A percentile compares a stretch with the other conserved stretches of the same genome.
Conservation (phyloP, 306 rosid genomes). For the Hippophae gyantsensis region DNA sequence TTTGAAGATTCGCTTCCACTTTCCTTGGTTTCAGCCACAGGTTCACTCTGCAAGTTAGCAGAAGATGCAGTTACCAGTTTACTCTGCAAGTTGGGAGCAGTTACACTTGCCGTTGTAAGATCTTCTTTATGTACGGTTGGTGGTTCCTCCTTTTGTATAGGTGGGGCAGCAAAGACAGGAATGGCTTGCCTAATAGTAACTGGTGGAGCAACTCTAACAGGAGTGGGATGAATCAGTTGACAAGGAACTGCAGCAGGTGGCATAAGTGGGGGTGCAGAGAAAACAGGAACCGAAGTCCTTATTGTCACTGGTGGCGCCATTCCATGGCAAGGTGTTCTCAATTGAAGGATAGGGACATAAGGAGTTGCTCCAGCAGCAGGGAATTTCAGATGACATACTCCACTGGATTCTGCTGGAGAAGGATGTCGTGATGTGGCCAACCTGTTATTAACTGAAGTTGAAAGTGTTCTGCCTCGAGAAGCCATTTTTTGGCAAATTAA, state of each 20-base stretch:
- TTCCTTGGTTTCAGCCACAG: conserved; percentile 26
- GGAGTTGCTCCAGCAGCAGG: conserved; percentile 77
- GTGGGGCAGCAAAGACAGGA: conserved; percentile 74
- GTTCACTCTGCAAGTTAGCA: too few species aligned
- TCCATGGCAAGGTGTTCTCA: conserved; percentile 73
- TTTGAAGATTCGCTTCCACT: conserved; percentile 23
- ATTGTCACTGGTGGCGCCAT: conserved; percentile 86
- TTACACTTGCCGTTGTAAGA: conserved; percentile 3
- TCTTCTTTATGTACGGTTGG: conserved; percentile 28
- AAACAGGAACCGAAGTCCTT: conserved; percentile 76
- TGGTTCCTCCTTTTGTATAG: conserved; percentile 41
- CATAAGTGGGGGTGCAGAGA: conserved; percentile 77
- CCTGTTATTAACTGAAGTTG: conserved; percentile 31
- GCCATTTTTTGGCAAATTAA: conserved; percentile 60
- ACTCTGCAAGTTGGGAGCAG: conserved; percentile 10
- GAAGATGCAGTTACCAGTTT: conserved; percentile 7
- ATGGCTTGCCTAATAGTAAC: conserved; percentile 70
- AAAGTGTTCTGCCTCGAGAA: conserved; percentile 38
- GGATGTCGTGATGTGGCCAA: too few species aligned
- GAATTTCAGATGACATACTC: conserved; percentile 46
- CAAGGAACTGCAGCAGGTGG: conserved; percentile 39
- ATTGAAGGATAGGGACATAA: conserved; percentile 74
- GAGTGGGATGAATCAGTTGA: conserved; percentile 38
- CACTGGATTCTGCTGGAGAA: conserved; percentile 38
- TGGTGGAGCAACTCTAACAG: conserved; percentile 57